These are phyloP conservation scores for Pseudogymnoascus sp. DNA, from an alignment of 2,329 filamentous ascomycete species.

Conservation along the genomic window DNA sequence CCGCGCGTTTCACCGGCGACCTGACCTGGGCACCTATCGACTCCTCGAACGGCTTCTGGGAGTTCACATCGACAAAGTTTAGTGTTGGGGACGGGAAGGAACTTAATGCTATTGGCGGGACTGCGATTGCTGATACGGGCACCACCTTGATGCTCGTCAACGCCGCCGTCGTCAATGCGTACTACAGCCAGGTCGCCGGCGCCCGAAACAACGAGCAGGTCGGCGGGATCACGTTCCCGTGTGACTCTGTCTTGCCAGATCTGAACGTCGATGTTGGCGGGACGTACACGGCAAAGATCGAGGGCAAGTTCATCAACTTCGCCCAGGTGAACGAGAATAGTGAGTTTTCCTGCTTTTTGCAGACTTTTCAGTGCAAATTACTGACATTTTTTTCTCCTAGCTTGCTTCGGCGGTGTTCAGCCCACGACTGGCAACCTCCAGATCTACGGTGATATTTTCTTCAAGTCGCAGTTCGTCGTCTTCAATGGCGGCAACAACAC, in stretches of 20 bases:
- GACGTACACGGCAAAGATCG: conserved; percentile 38
- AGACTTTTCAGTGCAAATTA: conserved; percentile 6
- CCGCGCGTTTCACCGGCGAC: conserved; percentile 44
- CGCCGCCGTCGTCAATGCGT: conserved; percentile 32
- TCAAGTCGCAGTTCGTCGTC: conserved; percentile 53
- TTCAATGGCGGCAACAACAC: conserved; percentile 51
- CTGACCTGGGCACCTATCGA: conserved; percentile 46
- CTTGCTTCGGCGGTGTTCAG: conserved; percentile 64
- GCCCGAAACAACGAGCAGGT: conserved; percentile 29
- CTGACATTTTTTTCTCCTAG: conserved; percentile 24
- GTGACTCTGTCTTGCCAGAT: conserved; percentile 30
- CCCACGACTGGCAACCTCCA: conserved; percentile 47
- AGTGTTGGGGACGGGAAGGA: conserved; percentile 39
- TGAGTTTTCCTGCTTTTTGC: conserved; percentile 32
- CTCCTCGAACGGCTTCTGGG: conserved; percentile 47
- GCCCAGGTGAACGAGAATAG: conserved; percentile 42
- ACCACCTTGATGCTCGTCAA: conserved; percentile 36
- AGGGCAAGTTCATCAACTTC: conserved; percentile 44
- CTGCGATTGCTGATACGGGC: conserved; percentile 38
- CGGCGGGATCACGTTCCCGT: conserved; percentile 34
- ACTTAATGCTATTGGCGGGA: conserved; percentile 49
- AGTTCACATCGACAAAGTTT: conserved; percentile 44
- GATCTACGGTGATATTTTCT: conserved; percentile 57
- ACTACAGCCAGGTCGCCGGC: conserved; percentile 34
- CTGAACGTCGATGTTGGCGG: conserved; percentile 34